Evolutionary conservation across 169 alveolate species (phyloP).

Genomic region (Cyclospora cayetanensis): DNA sequence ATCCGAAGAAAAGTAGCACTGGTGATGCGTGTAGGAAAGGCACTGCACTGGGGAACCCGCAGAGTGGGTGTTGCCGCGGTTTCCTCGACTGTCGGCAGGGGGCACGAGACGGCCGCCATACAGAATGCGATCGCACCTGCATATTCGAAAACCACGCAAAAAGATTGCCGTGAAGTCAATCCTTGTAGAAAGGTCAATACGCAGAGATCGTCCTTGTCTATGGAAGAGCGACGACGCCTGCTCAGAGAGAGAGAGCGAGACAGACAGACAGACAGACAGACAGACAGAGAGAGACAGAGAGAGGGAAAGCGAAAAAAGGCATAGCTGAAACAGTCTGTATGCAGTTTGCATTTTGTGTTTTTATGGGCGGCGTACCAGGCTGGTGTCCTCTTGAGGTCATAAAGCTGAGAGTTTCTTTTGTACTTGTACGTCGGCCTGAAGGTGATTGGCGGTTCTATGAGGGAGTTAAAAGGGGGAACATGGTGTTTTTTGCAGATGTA

Average conservation of each 20-base stretch:
- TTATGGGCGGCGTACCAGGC: constrained; percentile 68
- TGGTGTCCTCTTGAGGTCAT: constrained; percentile 58
- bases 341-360: too few relatives aligned
- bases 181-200: too few relatives aligned
- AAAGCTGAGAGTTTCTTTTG: neutral
- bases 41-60: neutral
- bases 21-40: constrained; percentile 49
- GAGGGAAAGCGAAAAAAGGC: too few relatives aligned
- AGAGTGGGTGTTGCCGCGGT: neutral
- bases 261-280: too few relatives aligned
- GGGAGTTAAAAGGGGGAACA: constrained; percentile 28
- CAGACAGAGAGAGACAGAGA: too few relatives aligned
- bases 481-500: constrained; percentile 12
- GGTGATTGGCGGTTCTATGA: constrained; percentile 48
- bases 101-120: constrained; percentile 15
- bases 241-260: too few relatives aligned
- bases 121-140: constrained; percentile 66
- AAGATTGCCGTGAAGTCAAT: too few relatives aligned
- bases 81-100: neutral
- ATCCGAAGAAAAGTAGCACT: constrained; percentile 28
- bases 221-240: too few relatives aligned
- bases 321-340: too few relatives aligned
- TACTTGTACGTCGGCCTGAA: constrained; percentile 71
- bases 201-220: too few relatives aligned
- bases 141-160: too few relatives aligned